Base-by-base conservation (phyloP, 192 early-diverging fungal species). In the Linderina pennispora region DNA sequence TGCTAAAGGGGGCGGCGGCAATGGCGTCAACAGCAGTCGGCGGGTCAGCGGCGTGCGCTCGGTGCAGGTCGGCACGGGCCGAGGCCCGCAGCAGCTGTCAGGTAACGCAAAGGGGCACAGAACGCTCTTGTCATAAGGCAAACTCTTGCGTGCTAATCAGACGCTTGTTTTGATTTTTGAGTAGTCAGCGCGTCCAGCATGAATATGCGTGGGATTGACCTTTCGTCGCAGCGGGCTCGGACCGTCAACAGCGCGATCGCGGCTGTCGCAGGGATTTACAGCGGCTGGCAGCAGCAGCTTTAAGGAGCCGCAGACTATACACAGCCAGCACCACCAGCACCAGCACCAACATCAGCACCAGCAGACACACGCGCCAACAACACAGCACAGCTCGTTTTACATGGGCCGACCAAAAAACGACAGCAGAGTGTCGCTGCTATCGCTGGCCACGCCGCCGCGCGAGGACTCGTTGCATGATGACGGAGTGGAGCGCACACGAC, bases 351-450 rank as follows among this genome's bases (percentile, higher is more conserved):
- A n/a, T n/a, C n/a, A n/a, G n/a, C n/a, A n/a, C n/a, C n/a, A n/a
- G n/a, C n/a, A n/a, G n/a, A n/a, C n/a, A n/a, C n/a, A n/a, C n/a
- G n/a, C n/a, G n/a, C n/a, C n/a, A n/a, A n/a, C n/a, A n/a, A n/a
- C n/a, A n/a, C n/a, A n/a, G n/a, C n/a, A n/a, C n/a, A n/a, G n/a
- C 28, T 31, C 28, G 28, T 11, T 31, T 5, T 11, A 31, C 6
- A 8, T 11, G 6, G 11, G 28, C 28, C 6, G 6, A 5, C 28
- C 28, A 18, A 45, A 23, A 23, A 64, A 53, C 41, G 62, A 56
- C 45, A 72, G 68, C 33, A 52, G 61, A 8, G 48, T 64, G 25
- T 72, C 68, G 5, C 40, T 72, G 18, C 43, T 72, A 22, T 72
- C 68, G 9, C 64, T 72, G 68, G 53, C 35, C 5, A 53, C 28